Conservation (phyloP, 73 alveolate genomes). For the Tetrahymena malaccensis region DNA sequence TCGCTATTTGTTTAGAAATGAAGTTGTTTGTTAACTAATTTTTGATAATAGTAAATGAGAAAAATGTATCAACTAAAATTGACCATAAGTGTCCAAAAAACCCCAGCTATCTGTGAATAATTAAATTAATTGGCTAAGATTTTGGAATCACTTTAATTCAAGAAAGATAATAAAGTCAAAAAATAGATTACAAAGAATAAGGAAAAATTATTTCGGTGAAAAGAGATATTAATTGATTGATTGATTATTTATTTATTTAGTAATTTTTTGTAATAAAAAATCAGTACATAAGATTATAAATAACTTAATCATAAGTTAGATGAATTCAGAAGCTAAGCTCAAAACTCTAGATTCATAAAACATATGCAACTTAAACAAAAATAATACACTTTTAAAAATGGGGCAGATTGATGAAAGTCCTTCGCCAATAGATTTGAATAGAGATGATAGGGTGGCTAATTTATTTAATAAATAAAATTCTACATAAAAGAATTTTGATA, state of each 20-base stretch:
- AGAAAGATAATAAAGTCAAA: neutral
- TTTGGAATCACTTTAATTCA: neutral
- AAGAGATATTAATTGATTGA: neutral
- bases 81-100: neutral
- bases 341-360: neutral
- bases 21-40: no score
- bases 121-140: neutral
- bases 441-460: neutral
- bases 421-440: neutral
- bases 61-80: neutral
- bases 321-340: neutral
- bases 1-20: no score
- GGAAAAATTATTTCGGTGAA: neutral
- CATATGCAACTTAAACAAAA: neutral
- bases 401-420: neutral
- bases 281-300: neutral
- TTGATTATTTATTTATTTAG: neutral
- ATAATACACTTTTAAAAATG: neutral
- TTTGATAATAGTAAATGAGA: no score
- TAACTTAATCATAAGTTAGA: neutral
- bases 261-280: neutral
- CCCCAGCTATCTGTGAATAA: neutral
- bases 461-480: neutral
- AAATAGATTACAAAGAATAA: neutral
- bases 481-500: neutral